Base-by-base conservation (phyloP, 2,329 filamentous ascomycete species). In the Coniochaeta pulveracea region DNA sequence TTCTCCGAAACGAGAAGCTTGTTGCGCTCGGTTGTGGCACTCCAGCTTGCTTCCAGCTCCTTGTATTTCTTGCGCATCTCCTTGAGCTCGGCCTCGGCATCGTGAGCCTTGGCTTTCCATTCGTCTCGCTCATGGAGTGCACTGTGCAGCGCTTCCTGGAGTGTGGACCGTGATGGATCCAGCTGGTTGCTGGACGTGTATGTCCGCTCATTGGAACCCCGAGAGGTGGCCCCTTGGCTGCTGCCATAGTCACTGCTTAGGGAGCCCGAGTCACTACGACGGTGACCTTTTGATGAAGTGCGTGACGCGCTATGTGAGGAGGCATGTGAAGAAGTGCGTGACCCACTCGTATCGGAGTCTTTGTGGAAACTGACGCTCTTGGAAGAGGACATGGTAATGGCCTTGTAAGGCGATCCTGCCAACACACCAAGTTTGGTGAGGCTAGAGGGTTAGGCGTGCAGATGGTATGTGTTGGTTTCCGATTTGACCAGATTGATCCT, bases 251-350 rank as follows among this genome's bases (percentile, higher is more conserved):
- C 50, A n/a, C n/a, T n/a, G 41, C 47, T 55, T 36, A 49, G 47
- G 36, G 51, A 53, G 41, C 48, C 53, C 9, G 50, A 55, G 37
- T 55, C 52, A 43, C 47, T 52, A 27, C 46, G 43, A 22, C 48
- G 46, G 29, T 49, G 42, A 43, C 23, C 45, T 43, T 30, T 50
- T 9, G 28, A 31, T 6, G 28, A 31, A 6, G 19, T 31, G 11
- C 22, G 28, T 11, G 28, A 31, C n/a, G 18, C 28, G n/a, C n/a
- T n/a, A 31, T 31, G 28, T 31, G 28, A 31, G n/a, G 28, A 31
- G 28, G 11, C 28, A 21, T 31, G 28, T 31, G 28, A 31, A 49
- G 40, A 44, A 43, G 19, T 40, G 40, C 30, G 22, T 33, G 45
- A 47, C 41, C 43, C 48, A 34, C 46, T 43, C 37, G 41, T 37